Conservation (phyloP, 75 land plant species). For the Cunninghamia lanceolata region DNA sequence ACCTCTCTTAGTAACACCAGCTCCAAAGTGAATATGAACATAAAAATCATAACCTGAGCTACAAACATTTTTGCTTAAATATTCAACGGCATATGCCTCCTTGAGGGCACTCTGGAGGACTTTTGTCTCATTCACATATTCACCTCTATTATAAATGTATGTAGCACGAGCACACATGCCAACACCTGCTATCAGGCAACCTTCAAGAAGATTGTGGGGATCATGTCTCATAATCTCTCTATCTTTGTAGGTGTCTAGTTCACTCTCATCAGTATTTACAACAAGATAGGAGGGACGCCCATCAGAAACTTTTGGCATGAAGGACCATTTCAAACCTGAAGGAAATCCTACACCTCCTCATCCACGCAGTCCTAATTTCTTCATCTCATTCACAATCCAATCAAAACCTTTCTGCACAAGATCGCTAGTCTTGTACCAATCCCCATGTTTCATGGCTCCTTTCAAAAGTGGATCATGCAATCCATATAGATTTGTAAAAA, state of each 20-base stretch:
- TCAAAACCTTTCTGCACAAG: constrained; percentile 83
- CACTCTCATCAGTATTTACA: constrained; percentile 97
- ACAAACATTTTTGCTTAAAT: constrained; percentile 89
- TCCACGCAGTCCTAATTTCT: constrained; percentile 88
- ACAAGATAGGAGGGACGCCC: constrained; percentile 91
- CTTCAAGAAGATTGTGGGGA: constrained; percentile 91
- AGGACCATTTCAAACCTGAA: constrained; percentile 94
- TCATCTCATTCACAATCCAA: constrained; percentile 94
- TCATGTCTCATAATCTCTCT: constrained; percentile 97
- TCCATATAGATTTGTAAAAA: constrained; percentile 95
- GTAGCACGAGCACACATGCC: constrained; percentile 90
- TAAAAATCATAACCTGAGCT: constrained; percentile 96
- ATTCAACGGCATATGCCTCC: constrained; percentile 79
- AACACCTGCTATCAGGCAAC: too few species aligned
- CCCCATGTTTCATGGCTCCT: constrained; percentile 83
- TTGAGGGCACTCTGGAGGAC: constrained; percentile 72
- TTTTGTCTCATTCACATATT: constrained; percentile 82
- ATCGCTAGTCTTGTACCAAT: constrained; percentile 91
- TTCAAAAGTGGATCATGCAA: constrained; percentile 82
- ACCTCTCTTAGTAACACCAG: constrained; percentile 96
- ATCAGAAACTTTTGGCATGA: constrained; percentile 95
- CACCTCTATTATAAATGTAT: constrained; percentile 90
- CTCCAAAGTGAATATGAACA: constrained; percentile 86
- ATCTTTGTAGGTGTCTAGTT: constrained; percentile 95
- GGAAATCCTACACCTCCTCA: constrained; percentile 96